Evolutionary conservation across 176 grass and related monocot species (phyloP), one percentile per base, ranked within the genome.

Genomic region (Musa acuminata): DNA sequence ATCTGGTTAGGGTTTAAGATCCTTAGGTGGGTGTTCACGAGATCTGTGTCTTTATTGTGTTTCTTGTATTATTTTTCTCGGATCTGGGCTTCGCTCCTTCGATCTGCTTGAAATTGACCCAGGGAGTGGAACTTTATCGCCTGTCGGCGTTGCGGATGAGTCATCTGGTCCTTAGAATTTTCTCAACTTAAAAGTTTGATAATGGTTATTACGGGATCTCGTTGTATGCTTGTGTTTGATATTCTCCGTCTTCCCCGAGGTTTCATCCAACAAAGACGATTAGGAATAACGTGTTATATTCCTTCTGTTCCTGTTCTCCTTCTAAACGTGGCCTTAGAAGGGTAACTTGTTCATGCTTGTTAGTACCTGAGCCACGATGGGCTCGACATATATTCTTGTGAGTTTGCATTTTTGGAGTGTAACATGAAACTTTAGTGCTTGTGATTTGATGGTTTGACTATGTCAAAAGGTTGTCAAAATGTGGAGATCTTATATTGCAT

Each of bases 1-100:
- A 87, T 84, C 84, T 86, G 77, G 69, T 49, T 17, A 21, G 48
- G 65, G 51, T 69, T 60, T 20, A 8, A 24, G 24, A 49, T 75
- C 62, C 9, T 23, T 16, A 16, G 13, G 12, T 19, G 59, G 26
- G 29, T 43, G 35, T 23, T 52, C 13, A 8, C 4, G 13, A 26
- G 72, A 27, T 74, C 72, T 27, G 22, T 7, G 53, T 43, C 0
- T 17, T 57, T 53, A 14, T 67, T 67, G 13, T 48, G 26, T 43
- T 24, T 67, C 43, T 67, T n/a, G 2, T 22, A 7, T 70, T 70
- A 2, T 20, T 11, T 51, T 70, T 51, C 8, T 0, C 27, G 63
- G 67, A 70, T 70, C 67, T 70, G 67, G 13, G 43, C 35, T 70
- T 70, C 16, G 14, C 14, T 20, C 16, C 25, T 70, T 50, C 51